Conservation (phyloP, 2,329 filamentous ascomycete genomes). For the Didymella keratinophila region DNA sequence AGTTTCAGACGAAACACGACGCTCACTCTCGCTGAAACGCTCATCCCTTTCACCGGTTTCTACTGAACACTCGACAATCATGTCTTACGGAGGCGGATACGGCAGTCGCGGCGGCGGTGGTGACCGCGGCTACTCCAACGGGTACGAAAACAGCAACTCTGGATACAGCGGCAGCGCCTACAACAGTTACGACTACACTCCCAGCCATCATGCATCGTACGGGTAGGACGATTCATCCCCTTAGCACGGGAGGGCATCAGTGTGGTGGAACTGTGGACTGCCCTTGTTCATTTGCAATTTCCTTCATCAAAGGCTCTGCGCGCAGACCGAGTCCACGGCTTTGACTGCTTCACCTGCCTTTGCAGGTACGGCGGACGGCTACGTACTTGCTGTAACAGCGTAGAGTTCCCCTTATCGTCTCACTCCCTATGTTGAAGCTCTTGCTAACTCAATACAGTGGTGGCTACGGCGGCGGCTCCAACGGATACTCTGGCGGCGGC, state of each 20-base stretch:
- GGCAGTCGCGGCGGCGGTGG: conserved; percentile 58
- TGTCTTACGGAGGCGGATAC: conserved; percentile 71
- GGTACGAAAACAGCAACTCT: conserved; percentile 57
- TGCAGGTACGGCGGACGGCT: conserved; percentile 32
- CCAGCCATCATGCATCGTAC: conserved; percentile 54
- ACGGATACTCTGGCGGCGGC: conserved; percentile 23
- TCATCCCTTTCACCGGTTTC: conserved; percentile 42
- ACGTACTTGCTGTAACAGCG: conserved; percentile 41
- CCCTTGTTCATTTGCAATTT: conserved; percentile 41
- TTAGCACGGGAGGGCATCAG: conserved; percentile 50
- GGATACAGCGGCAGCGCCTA: conserved; percentile 57
- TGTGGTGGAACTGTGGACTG: conserved; percentile 44
- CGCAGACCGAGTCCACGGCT: conserved; percentile 39
- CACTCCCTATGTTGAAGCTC: conserved; percentile 14
- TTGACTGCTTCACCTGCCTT: conserved; percentile 32
- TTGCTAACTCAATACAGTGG: conserved; percentile 42
- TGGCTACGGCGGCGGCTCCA: conserved; percentile 37
- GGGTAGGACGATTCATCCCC: conserved; percentile 53
- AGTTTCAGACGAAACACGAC: conserved; percentile 26
- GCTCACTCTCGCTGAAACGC: conserved; percentile 35
- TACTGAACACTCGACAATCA: conserved; percentile 55
- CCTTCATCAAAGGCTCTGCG: conserved; percentile 41
- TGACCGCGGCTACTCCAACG: conserved; percentile 62
- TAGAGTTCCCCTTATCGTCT: conserved; percentile 36
- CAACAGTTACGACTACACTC: conserved; percentile 55